Base-by-base conservation (phyloP, 75 land plant genomes). In the Picea sitchensis region DNA sequence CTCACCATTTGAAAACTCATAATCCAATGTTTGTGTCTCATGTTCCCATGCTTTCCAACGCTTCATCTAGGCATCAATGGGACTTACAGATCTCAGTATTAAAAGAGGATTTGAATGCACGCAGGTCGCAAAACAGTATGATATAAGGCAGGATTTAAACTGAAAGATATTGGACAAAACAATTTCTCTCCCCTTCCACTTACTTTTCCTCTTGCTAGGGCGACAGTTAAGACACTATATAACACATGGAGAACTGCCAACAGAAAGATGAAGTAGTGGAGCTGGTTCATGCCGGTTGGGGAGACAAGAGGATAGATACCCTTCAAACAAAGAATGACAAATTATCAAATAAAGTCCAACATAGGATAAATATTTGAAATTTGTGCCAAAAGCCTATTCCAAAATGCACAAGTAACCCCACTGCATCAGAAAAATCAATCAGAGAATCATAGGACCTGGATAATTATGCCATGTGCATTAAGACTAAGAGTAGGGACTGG, bases 191-290 rank as follows among this genome's bases (percentile, higher is more conserved):
- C 44, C 6, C 38, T 68, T 34, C 4, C 11, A 6, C 73, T 63
- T 79, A 88, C 92, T 85, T 85, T 88, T 57, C 79, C 74, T 58
- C 78, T 79, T 38, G 83, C 87, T 47, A 90, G 77, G 30, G 81
- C 77, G 79, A 85, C 83, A 36, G 90, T 88, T 14, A 90, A 32
- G 61, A 88, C 79, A 61, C 82, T 76, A 77, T 83, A 88, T 18
- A 79, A 47, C 18, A 90, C 83, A 59, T 90, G 92, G 62, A 85
- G 74, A 21, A 83, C 75, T 30, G 90, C 92, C 62, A 90, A 21
- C 20, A 83, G 80, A 56, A 85, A 90, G 5, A 90, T 79, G 78
- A 90, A 81, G 34, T 80, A 83, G 82, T 80, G 90, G 54, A 88
- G 87, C 62, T 88, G 91, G 54, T 85, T 80, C 9, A 90, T 58